Conservation (phyloP, 2,329 filamentous ascomycete species). For the Emericellopsis cladophorae region DNA sequence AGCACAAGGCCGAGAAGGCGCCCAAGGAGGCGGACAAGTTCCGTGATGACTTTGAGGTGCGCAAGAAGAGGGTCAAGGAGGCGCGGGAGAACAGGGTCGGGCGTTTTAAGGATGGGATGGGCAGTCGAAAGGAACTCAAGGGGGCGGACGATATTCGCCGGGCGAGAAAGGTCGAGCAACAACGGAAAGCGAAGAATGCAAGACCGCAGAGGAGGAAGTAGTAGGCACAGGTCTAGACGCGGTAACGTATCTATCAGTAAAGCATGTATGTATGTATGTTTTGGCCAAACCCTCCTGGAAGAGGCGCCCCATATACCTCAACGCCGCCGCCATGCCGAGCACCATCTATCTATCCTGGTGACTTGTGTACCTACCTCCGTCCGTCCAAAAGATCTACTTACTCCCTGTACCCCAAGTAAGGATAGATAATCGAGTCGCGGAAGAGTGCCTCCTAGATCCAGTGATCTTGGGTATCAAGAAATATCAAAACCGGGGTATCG, state of each 20-base stretch:
- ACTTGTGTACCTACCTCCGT: too few relatives aligned
- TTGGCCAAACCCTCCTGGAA: too few relatives aligned
- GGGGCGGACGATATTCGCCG: conserved; percentile 76
- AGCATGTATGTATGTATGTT: too few relatives aligned
- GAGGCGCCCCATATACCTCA: too few relatives aligned
- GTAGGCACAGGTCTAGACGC: too few relatives aligned
- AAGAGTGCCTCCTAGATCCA: too few relatives aligned
- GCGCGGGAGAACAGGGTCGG: conserved; percentile 76
- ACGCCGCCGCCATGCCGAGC: too few relatives aligned
- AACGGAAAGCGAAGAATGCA: conserved; percentile 76
- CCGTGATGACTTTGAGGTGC: conserved; percentile 78
- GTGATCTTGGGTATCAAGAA: background rate
- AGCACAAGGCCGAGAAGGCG: conserved; percentile 76
- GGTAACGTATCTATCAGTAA: too few relatives aligned
- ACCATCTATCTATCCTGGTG: too few relatives aligned
- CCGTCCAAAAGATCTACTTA: too few relatives aligned
- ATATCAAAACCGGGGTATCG: background rate
- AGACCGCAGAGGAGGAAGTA: conserved; percentile 53
- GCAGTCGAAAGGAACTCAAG: conserved; percentile 68
- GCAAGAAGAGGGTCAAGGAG: conserved; percentile 81
- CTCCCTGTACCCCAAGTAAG: too few relatives aligned
- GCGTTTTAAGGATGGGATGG: conserved; percentile 58
- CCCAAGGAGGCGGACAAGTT: conserved; percentile 91
- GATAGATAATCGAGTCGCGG: too few relatives aligned
- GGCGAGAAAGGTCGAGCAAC: conserved; percentile 64